Evolutionary conservation across 495 filamentous ascomycete species (phyloP).

Genomic region (Penicillium maclennaniae): DNA sequence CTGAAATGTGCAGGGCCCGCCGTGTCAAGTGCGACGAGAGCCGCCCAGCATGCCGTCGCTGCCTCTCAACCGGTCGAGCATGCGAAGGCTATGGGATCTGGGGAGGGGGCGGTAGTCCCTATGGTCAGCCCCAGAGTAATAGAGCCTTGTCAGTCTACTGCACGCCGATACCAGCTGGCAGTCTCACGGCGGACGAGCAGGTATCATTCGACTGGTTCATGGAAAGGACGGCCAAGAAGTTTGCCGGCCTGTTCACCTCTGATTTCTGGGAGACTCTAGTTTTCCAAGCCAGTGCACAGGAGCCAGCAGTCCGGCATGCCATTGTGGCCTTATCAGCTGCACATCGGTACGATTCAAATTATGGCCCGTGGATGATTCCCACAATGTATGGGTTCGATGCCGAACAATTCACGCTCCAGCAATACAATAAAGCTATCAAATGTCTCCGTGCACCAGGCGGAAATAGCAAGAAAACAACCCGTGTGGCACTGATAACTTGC

Average conservation of each 20-base stretch:
- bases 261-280: slow-evolving; percentile 57
- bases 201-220: slow-evolving; percentile 59
- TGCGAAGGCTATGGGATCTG: slow-evolving; percentile 58
- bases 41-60: slow-evolving; percentile 50
- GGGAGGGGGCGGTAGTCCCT: slow-evolving; percentile 39
- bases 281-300: slow-evolving; percentile 56
- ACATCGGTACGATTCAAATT: slow-evolving; percentile 42
- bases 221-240: slow-evolving; percentile 51
- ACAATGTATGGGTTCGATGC: slow-evolving; percentile 3
- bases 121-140: slow-evolving; percentile 24
- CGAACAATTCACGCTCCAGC: slow-evolving; percentile 17
- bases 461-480: slow-evolving; percentile 11
- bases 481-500: slow-evolving; percentile 47
- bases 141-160: slow-evolving; percentile 17
- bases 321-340: slow-evolving; percentile 61
- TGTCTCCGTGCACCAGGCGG: slow-evolving; percentile 1
- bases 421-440: slow-evolving; percentile 26
- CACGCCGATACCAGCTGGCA: slow-evolving; percentile 18
- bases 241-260: slow-evolving; percentile 60
- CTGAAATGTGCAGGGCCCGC: slow-evolving; percentile 25
- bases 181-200: slow-evolving; percentile 40
- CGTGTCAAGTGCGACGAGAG: slow-evolving; percentile 58
- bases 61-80: slow-evolving; percentile 50
- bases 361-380: slow-evolving; percentile 3
- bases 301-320: slow-evolving; percentile 61